Conservation (phyloP, 31 red algal species). For the Porphyra umbilicalis region DNA sequence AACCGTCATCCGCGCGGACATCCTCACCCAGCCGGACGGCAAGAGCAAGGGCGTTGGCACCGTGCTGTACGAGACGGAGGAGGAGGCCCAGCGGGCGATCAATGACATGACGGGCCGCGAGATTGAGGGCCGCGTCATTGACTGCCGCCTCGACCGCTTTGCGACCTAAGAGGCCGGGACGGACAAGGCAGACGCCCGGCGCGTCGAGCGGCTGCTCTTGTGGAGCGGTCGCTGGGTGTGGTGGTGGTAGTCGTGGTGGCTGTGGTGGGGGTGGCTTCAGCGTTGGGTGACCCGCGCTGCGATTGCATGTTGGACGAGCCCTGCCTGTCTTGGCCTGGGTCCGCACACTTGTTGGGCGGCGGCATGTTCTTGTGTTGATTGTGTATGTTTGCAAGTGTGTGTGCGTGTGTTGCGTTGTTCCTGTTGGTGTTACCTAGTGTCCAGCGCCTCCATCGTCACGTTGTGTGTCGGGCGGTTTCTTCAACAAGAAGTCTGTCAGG, state of each 20-base stretch:
- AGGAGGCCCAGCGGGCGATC: slow-evolving; percentile 89
- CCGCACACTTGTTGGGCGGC: background rate
- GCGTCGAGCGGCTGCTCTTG: background rate
- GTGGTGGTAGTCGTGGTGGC: background rate
- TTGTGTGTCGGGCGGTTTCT: too few relatives aligned
- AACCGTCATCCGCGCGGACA: slow-evolving; percentile 92
- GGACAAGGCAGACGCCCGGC: background rate
- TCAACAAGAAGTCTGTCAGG: too few relatives aligned
- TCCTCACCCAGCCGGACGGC: slow-evolving; percentile 78
- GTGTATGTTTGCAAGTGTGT: background rate
- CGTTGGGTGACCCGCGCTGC: background rate
- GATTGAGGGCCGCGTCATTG: slow-evolving; percentile 79
- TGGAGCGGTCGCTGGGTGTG: too few relatives aligned
- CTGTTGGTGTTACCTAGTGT: background rate
- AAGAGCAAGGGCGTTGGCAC: slow-evolving; percentile 89
- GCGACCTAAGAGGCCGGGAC: slow-evolving; percentile 4
- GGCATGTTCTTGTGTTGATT: background rate
- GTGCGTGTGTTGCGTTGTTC: background rate
- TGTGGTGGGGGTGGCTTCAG: background rate
- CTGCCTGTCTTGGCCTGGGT: background rate
- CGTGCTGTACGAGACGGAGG: slow-evolving; percentile 89
- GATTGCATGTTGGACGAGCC: background rate
- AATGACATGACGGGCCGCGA: slow-evolving; percentile 84
- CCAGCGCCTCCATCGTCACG: background rate
- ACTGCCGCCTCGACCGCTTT: slow-evolving; percentile 95